phyloP scores from a whole-genome alignment of 148 eudicot genomes.

The Silene uniflora region DNA sequence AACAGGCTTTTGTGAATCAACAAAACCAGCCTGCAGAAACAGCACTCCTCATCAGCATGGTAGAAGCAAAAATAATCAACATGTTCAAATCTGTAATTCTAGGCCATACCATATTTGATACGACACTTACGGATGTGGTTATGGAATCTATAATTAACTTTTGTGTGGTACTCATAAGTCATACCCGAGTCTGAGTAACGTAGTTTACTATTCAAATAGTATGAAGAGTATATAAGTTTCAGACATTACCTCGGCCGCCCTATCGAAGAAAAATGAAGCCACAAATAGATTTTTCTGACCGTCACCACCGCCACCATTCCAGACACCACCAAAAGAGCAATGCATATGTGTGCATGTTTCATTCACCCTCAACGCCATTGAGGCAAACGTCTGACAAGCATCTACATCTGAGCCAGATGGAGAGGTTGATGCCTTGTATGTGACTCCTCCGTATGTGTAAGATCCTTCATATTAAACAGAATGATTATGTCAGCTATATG shows the following conservation, averaged over 20 bases:
- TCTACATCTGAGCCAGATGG: slow-evolving; percentile 60
- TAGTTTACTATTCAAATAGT: no score
- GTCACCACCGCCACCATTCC: slow-evolving; percentile 97
- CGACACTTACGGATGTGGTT: no score
- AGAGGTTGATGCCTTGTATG: slow-evolving; percentile 46
- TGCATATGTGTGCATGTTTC: slow-evolving; percentile 95
- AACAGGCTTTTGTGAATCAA: slow-evolving; percentile 47
- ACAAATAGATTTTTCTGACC: slow-evolving; percentile 90
- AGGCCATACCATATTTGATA: no score
- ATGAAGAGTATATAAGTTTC: background rate
- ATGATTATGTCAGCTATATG: background rate
- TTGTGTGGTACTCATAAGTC: no score
- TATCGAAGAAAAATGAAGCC: slow-evolving; percentile 95
- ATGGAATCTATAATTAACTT: no score
- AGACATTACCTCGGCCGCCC: slow-evolving; percentile 86
- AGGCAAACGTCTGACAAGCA: slow-evolving; percentile 51
- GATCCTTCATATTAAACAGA: slow-evolving; percentile 41
- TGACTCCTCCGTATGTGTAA: slow-evolving; percentile 67
- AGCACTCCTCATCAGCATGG: background rate
- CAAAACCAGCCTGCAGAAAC: slow-evolving; percentile 72
- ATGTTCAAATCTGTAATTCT: no score
- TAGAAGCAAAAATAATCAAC: background rate
- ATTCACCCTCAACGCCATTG: slow-evolving; percentile 73
- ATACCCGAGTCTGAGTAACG: no score
- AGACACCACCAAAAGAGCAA: slow-evolving; percentile 94